Conservation (phyloP, 2,329 filamentous ascomycete species). For the Whalleya microplaca region DNA sequence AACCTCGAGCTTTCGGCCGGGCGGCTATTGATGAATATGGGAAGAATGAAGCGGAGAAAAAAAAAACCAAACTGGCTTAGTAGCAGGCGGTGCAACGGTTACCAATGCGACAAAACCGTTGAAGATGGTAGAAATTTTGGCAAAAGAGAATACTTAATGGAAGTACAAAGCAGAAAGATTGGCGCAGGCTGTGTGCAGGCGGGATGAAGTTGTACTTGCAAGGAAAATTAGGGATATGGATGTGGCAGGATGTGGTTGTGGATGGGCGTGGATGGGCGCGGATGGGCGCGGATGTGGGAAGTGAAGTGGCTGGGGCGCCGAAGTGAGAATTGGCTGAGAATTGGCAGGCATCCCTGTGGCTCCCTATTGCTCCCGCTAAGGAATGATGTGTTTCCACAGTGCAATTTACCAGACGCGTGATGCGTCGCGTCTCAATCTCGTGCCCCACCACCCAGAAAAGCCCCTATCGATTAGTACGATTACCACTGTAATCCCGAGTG, state of each 20-base stretch:
- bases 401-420: slow-evolving; percentile 25
- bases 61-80: not conserved
- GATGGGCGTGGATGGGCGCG: no score
- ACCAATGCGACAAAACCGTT: not conserved
- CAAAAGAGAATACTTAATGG: not conserved
- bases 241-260: not conserved
- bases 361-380: not conserved
- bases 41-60: not conserved
- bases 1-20: not conserved
- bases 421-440: slow-evolving; percentile 26
- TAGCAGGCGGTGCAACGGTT: not conserved
- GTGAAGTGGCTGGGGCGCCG: not conserved
- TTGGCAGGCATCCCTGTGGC: no score
- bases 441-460: slow-evolving; percentile 11
- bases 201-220: slow-evolving; percentile 1
- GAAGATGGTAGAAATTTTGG: not conserved
- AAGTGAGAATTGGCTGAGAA: not conserved
- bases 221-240: not conserved
- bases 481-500: slow-evolving; percentile 2
- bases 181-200: not conserved
- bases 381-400: not conserved
- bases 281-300: no score
- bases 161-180: not conserved
- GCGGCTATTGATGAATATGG: not conserved
- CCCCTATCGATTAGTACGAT: slow-evolving; percentile 27